phyloP scores from a whole-genome alignment of 1,139 yeast genomes.

The Magnusiomyces ingens region DNA sequence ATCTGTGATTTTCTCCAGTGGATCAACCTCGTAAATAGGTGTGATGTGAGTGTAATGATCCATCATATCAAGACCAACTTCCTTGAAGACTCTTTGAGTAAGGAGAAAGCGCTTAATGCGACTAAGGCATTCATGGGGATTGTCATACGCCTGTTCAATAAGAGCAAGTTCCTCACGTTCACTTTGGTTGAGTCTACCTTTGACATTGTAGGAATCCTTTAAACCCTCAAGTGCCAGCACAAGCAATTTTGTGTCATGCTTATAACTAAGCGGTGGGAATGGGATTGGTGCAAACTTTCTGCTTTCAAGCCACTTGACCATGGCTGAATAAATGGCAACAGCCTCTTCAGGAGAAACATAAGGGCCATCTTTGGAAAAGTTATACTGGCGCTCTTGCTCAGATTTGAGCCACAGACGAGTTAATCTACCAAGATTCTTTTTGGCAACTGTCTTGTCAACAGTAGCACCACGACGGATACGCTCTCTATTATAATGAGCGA shows the following conservation, averaged over 20 bases:
- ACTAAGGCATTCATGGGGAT: slow-evolving; percentile 87
- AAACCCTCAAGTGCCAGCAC: slow-evolving; percentile 84
- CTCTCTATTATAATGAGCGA: slow-evolving; percentile 88
- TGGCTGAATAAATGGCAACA: slow-evolving; percentile 72
- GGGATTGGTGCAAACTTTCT: slow-evolving; percentile 83
- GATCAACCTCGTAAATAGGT: slow-evolving; percentile 85
- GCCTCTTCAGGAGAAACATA: slow-evolving; percentile 83
- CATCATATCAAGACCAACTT: slow-evolving; percentile 83
- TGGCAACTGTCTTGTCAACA: slow-evolving; percentile 90
- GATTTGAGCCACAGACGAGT: slow-evolving; percentile 88
- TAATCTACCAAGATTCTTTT: slow-evolving; percentile 83
- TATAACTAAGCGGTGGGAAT: slow-evolving; percentile 87
- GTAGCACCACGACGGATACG: slow-evolving; percentile 81
- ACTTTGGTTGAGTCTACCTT: slow-evolving; percentile 72
- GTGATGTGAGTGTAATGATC: slow-evolving; percentile 79
- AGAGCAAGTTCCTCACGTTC: slow-evolving; percentile 91
- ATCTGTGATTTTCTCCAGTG: slow-evolving; percentile 91
- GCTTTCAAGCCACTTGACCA: slow-evolving; percentile 91
- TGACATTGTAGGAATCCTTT: slow-evolving; percentile 78
- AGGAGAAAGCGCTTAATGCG: slow-evolving; percentile 75
- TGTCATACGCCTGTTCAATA: slow-evolving; percentile 94
- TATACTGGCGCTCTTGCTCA: slow-evolving; percentile 84
- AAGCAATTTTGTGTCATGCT: slow-evolving; percentile 85
- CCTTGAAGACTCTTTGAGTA: slow-evolving; percentile 90
- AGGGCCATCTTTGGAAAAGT: slow-evolving; percentile 82